phyloP scores from a whole-genome alignment of 768 basidiomycete genomes.

The Leccinum boreale region DNA sequence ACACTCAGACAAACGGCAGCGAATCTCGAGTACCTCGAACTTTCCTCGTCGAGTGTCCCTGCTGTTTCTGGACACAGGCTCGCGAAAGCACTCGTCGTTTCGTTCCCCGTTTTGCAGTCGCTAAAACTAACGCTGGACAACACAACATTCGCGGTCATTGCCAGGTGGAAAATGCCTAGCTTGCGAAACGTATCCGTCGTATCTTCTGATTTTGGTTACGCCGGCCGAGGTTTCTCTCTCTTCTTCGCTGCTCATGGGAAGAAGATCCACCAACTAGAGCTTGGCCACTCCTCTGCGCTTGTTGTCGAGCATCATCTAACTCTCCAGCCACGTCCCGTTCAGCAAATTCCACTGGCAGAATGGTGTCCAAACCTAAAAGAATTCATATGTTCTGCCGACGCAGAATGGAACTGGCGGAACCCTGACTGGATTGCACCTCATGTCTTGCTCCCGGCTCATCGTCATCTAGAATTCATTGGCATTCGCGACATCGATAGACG shows the following conservation, averaged over 20 bases:
- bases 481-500: constrained; percentile 69
- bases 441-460: constrained; percentile 62
- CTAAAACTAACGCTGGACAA: constrained; percentile 72
- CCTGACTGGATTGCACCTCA: constrained; percentile 84
- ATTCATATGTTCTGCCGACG: constrained; percentile 74
- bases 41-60: constrained; percentile 54
- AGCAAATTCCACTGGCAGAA: constrained; percentile 49
- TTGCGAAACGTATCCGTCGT: constrained; percentile 65
- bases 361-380: constrained; percentile 69
- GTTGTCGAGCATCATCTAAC: constrained; percentile 68
- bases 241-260: constrained; percentile 68
- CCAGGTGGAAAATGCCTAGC: constrained; percentile 63
- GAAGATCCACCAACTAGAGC: constrained; percentile 61
- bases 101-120: constrained; percentile 61
- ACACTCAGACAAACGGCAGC: constrained; percentile 49
- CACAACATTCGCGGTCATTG: constrained; percentile 63
- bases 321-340: constrained; percentile 35
- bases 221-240: constrained; percentile 56
- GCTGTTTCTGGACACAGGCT: constrained; percentile 33
- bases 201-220: constrained; percentile 68
- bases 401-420: constrained; percentile 77
- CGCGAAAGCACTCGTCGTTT: constrained; percentile 26
- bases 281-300: constrained; percentile 66
- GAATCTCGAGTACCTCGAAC: constrained; percentile 64
- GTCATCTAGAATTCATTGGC: constrained; percentile 60